Percentiles rank a stretch among this genome's conserved stretches.
Evolutionary conservation across 768 basidiomycete genomes (phyloP).

Genomic region (Boletus speciosus): DNA sequence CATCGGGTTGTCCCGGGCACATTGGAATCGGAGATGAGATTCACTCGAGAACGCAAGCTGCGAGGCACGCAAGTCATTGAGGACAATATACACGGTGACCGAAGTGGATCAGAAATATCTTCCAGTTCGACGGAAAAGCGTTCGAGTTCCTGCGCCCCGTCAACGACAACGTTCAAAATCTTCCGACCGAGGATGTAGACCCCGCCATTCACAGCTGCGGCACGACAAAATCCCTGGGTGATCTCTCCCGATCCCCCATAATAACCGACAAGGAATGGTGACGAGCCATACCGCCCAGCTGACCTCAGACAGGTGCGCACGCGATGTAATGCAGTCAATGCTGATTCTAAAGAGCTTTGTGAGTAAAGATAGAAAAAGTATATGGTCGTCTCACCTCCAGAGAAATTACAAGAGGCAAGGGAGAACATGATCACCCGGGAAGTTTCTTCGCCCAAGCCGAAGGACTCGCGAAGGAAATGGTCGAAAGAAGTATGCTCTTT

Average conservation of each 20-base stretch:
- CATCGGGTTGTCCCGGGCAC: not conserved
- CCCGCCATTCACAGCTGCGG: constrained; percentile 75
- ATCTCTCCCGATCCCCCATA: constrained; percentile 94
- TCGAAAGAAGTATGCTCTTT: constrained; percentile 55
- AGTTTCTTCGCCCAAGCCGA: constrained; percentile 57
- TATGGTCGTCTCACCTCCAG: constrained; percentile 45
- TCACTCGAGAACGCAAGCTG: constrained; percentile 22
- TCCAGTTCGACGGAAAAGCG: constrained; percentile 50
- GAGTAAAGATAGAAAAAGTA: not conserved
- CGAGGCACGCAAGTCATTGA: constrained; percentile 37
- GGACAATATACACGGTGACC: constrained; percentile 53
- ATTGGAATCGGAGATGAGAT: constrained; percentile 9
- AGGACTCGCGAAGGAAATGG: constrained; percentile 60
- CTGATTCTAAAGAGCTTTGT: constrained; percentile 49
- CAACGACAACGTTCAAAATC: constrained; percentile 30
- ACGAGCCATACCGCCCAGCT: constrained; percentile 80
- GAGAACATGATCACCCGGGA: constrained; percentile 69
- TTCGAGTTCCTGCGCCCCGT: constrained; percentile 8
- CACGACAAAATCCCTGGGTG: constrained; percentile 85
- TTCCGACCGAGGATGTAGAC: constrained; percentile 68
- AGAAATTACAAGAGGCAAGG: constrained; percentile 63
- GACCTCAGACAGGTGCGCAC: constrained; percentile 73
- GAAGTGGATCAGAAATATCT: constrained; percentile 58
- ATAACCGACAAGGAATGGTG: constrained; percentile 89
- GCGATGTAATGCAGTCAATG: constrained; percentile 62